Evolutionary conservation across 106 monocot genomes (phyloP).

Genomic region (Alisma plantagoaquatica): DNA sequence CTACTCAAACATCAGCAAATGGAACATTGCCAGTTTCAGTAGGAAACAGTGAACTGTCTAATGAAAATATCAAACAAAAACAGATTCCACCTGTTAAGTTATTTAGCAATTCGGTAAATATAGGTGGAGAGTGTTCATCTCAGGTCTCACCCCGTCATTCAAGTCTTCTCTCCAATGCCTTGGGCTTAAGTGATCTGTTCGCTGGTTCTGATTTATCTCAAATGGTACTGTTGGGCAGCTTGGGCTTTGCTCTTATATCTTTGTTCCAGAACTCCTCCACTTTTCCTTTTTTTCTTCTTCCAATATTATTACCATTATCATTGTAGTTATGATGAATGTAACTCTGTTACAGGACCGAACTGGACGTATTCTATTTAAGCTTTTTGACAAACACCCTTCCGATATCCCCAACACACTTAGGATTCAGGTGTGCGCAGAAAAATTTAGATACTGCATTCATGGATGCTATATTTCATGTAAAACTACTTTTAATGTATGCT

Average conservation of each 20-base stretch:
- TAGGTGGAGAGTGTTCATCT: slow-evolving; percentile 11
- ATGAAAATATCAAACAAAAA: slow-evolving; percentile 29
- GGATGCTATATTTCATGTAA: background rate
- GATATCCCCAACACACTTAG: slow-evolving; percentile 59
- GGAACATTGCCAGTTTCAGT: slow-evolving; percentile 11
- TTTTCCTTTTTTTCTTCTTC: too few species aligned
- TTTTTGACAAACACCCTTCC: slow-evolving; percentile 81
- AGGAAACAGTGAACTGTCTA: slow-evolving; percentile 36
- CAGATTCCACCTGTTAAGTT: slow-evolving; percentile 24
- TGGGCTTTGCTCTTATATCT: background rate
- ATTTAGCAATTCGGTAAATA: slow-evolving; percentile 34
- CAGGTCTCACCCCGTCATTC: too few species aligned
- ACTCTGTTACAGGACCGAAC: slow-evolving; percentile 65
- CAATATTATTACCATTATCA: too few species aligned
- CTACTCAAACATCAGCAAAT: slow-evolving; percentile 10
- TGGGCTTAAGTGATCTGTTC: background rate
- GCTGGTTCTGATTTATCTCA: background rate
- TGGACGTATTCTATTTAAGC: slow-evolving; percentile 80
- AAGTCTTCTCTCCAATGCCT: background rate
- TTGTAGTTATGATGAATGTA: too few species aligned
- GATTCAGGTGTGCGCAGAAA: slow-evolving; percentile 29
- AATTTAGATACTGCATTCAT: background rate
- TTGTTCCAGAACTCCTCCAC: background rate
- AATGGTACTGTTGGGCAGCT: background rate
- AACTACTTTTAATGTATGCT: background rate